phyloP scores from a whole-genome alignment of 2,329 filamentous ascomycete species.

The Verticillium zaregamsianum region DNA sequence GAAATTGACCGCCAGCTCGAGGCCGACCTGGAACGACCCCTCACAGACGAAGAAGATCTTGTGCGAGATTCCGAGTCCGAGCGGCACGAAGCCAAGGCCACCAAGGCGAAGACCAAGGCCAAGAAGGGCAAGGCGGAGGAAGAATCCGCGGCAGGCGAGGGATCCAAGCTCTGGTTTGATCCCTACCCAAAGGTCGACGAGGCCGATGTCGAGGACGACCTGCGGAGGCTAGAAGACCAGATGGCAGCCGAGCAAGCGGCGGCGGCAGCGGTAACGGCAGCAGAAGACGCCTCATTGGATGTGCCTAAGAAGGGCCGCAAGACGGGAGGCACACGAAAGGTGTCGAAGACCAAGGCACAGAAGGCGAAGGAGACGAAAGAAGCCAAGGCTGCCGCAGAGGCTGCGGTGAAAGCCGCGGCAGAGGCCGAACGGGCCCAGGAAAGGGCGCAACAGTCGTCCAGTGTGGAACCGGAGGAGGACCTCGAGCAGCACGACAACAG shows the following conservation, averaged over 20 bases:
- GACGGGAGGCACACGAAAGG: slow-evolving; percentile 41
- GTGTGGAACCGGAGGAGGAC: background rate
- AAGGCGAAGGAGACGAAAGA: slow-evolving; percentile 32
- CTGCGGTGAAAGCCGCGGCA: background rate
- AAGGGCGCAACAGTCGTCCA: background rate
- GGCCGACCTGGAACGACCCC: slow-evolving; percentile 56
- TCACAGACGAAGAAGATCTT: slow-evolving; percentile 49
- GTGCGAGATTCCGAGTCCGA: slow-evolving; percentile 42
- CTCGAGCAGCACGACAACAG: slow-evolving; percentile 13
- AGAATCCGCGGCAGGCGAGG: slow-evolving; percentile 13
- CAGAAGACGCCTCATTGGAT: slow-evolving; percentile 24
- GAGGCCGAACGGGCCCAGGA: background rate
- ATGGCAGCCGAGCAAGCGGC: slow-evolving; percentile 25
- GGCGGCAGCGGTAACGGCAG: background rate
- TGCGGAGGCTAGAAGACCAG: slow-evolving; percentile 44
- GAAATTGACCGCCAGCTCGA: slow-evolving; percentile 64
- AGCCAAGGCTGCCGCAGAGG: background rate
- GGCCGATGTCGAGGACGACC: slow-evolving; percentile 45
- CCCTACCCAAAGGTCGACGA: slow-evolving; percentile 42
- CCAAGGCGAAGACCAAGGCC: slow-evolving; percentile 23
- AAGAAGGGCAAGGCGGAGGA: slow-evolving; percentile 21
- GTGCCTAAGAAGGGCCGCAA: slow-evolving; percentile 54
- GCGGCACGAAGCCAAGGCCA: slow-evolving; percentile 27
- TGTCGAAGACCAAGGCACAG: slow-evolving; percentile 43
- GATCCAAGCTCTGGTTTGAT: slow-evolving; percentile 34